Evolutionary conservation across 202 grass and related monocot species (phyloP), one percentile per base, ranked within the genome.

Genomic region (Bolboschoenoplectus hybrid): DNA sequence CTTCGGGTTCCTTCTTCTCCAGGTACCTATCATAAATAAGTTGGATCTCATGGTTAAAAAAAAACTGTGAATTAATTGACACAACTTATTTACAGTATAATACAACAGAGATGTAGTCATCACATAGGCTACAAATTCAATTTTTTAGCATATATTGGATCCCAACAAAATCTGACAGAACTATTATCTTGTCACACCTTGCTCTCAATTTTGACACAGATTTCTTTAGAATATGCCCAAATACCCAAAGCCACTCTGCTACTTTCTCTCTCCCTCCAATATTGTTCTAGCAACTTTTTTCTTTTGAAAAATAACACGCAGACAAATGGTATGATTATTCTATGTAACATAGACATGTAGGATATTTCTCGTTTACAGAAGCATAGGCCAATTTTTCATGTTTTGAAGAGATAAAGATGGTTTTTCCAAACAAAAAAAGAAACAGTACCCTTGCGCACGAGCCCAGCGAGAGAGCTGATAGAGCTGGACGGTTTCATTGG

Each of bases 401-500:
- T 2, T 81, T 49, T 55, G 34, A 9, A 34, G 38, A n/a, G 8
- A 63, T 82, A 45, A 65, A 43, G 11, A 58, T 17, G 38, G 67
- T 40, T 26, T 53, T 63, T 3, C 38, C 7, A 13, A 39, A 56
- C 63, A 41, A 69, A 60, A 53, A 82, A 81, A 38, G 56, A 35
- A 66, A 45, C 47, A 88, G 70, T 89, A 97, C 93, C 93, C 91
- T 85, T 92, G 88, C 19, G 71, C 85, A 39, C 87, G 91, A 19
- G 88, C 89, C 87, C 88, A 93, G 53, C 95, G 89, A 82, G 88
- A 95, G 0, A 97, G 65, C 82, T 92, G 95, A 84, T 93, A 95
- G 72, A 95, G 90, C 88, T 97, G 95, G 49, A 97, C 91, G 0
- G 77, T 89, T 91, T 97, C 95, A 26, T 97, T 97, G 67, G 95